These are phyloP conservation scores for Xylaria sp. DNA, from an alignment of 2,329 filamentous ascomycete species.

Conservation along the genomic window DNA sequence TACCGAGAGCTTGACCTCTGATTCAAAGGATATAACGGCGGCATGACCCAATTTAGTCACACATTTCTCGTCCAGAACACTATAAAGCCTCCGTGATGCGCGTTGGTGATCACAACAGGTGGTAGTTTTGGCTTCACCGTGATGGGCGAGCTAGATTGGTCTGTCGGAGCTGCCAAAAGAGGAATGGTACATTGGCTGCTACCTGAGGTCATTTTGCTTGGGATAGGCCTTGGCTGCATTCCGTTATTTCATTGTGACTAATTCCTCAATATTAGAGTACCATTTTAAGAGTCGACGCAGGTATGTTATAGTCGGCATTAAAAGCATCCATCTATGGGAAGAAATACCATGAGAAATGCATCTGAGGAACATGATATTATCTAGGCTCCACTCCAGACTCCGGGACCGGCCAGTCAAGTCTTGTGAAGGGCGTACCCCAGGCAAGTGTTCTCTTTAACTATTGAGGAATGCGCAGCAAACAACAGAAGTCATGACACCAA, in stretches of 20 bases:
- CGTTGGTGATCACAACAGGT: not conserved
- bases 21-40: conserved; percentile 1
- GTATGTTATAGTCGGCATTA: not conserved
- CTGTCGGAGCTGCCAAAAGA: conserved; percentile 34
- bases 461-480: not conserved
- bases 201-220: not conserved
- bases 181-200: conserved; percentile 15
- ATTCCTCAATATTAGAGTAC: not conserved
- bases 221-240: not conserved
- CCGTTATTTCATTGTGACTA: not conserved
- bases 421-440: conserved; percentile 1
- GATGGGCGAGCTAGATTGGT: not conserved
- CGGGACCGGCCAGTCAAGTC: conserved; percentile 25
- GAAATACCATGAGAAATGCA: not conserved
- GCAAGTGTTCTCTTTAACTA: not conserved
- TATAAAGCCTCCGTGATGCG: not conserved
- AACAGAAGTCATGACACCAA: not conserved
- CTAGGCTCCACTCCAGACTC: not conserved
- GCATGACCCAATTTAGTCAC: conserved; percentile 14
- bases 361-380: not conserved
- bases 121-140: not conserved
- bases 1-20: conserved; percentile 18
- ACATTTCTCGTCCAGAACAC: not conserved
- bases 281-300: not conserved
- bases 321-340: not conserved